phyloP scores from a whole-genome alignment of 805 yeast genomes.

The Cyberlindnera japonica region DNA sequence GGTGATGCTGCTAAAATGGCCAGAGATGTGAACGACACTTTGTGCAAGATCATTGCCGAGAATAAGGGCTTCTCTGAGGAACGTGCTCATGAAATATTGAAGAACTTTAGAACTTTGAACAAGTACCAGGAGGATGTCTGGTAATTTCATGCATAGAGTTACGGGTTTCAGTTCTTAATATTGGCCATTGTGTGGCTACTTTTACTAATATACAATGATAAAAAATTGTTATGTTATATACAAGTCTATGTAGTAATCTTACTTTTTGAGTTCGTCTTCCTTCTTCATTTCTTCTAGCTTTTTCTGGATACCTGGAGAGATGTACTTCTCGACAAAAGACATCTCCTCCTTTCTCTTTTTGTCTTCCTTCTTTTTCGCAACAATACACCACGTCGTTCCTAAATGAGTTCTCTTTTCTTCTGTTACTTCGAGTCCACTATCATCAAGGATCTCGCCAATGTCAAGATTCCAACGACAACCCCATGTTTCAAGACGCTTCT shows the following conservation, averaged over 20 bases:
- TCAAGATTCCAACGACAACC: constrained; percentile 98
- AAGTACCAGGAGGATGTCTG: constrained; percentile 97
- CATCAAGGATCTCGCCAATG: constrained; percentile 80
- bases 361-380: constrained; percentile 73
- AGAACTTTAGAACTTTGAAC: constrained; percentile 76
- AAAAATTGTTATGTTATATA: too few species aligned
- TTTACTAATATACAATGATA: too few species aligned
- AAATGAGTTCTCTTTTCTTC: constrained; percentile 78
- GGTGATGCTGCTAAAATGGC: constrained; percentile 98
- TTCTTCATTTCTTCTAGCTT: constrained; percentile 21
- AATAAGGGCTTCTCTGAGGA: constrained; percentile 61
- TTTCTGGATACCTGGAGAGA: constrained; percentile 34
- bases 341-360: constrained; percentile 44
- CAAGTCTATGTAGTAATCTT: background rate
- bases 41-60: constrained; percentile 57
- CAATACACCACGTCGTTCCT: constrained; percentile 88
- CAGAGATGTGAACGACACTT: constrained; percentile 76
- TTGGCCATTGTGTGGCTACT: too few species aligned
- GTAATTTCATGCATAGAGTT: constrained; percentile 40
- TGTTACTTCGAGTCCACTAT: constrained; percentile 79
- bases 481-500: constrained; percentile 82
- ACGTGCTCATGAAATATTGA: constrained; percentile 72
- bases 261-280: constrained; percentile 4
- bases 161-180: too few species aligned
- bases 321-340: constrained; percentile 48